A percentile compares a stretch with the other conserved stretches of the same genome.
phyloP scores from a whole-genome alignment of 164 flowering plant genomes.

The Echeveria elegans region DNA sequence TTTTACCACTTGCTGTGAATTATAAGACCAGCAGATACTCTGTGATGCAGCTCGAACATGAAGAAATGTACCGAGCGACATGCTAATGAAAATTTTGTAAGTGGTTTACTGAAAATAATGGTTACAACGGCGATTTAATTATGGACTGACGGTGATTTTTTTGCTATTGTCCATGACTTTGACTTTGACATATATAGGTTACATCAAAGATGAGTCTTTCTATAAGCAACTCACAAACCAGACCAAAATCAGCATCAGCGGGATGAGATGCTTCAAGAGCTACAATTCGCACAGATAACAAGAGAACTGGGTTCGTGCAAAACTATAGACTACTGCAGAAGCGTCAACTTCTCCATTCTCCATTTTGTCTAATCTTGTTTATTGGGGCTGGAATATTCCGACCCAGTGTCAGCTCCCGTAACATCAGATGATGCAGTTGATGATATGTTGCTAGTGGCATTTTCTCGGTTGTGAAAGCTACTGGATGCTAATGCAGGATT shows the following conservation, averaged over 20 bases:
- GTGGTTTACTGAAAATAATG: too few relatives aligned
- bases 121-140: too few relatives aligned
- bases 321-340: neutral
- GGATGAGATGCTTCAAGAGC: neutral
- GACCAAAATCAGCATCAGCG: neutral
- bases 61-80: too few relatives aligned
- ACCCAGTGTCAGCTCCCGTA: slow-evolving; percentile 31
- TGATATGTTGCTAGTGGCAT: slow-evolving; percentile 22
- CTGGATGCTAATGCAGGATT: slow-evolving; percentile 35
- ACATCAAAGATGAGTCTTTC: neutral
- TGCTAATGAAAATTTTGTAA: too few relatives aligned
- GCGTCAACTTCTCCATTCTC: neutral
- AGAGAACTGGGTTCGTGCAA: neutral
- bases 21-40: too few relatives aligned
- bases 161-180: too few relatives aligned
- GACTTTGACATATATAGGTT: neutral
- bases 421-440: slow-evolving; percentile 56
- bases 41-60: too few relatives aligned
- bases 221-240: neutral
- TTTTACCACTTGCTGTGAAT: too few relatives aligned
- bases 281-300: neutral
- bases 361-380: slow-evolving; percentile 29
- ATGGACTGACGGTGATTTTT: too few relatives aligned
- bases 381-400: slow-evolving; percentile 43
- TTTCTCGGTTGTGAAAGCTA: slow-evolving; percentile 22